Evolutionary conservation across 192 early-diverging fungal species (phyloP), one percentile per base, ranked within the genome.

Genomic region (Umbelopsis vinacea): DNA sequence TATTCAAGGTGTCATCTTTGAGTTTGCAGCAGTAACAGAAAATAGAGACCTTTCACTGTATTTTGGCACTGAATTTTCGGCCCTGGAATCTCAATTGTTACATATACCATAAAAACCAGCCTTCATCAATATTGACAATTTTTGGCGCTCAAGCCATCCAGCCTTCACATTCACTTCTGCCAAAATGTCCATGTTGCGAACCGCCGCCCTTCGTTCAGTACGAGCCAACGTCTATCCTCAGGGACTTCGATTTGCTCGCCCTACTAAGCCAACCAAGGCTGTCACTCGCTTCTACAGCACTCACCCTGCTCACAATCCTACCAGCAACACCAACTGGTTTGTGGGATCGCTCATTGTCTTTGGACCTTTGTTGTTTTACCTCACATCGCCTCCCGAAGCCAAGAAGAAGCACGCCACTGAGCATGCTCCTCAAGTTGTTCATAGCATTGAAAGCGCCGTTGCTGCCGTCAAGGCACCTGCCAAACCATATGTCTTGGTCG

Each of bases 291-390:
- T 63, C 33, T 63, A 63, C 33, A 63, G 57, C 57, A 37, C 57
- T 35, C 57, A 63, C 9, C 57, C 57, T 37, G 57, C 29, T 14
- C 57, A 63, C 33, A 35, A 63, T 26, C 57, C 57, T 4, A 37
- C 33, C 57, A 71, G 66, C 70, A 71, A 54, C 46, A 53, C 66
- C 5, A 73, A 73, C 35, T 79, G 77, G 77, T 60, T 67, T 26
- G 75, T 86, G 53, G 85, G 85, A n/a, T 86, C 85, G 10, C 68
- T 86, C 46, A 22, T 84, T 17, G 47, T 86, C 29, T 86, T 86
- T 74, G 82, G 81, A 6, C 84, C 84, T 23, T 48, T 85, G 52
- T 74, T 83, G 66, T 79, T 83, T 69, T 76, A 85, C 47, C 73
- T 76, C 55, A 73, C 82, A 40, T 81, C 81, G 19, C 82, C 84